Conservation (phyloP, 2,329 filamentous ascomycete species). For the Colletotrichum sp. region DNA sequence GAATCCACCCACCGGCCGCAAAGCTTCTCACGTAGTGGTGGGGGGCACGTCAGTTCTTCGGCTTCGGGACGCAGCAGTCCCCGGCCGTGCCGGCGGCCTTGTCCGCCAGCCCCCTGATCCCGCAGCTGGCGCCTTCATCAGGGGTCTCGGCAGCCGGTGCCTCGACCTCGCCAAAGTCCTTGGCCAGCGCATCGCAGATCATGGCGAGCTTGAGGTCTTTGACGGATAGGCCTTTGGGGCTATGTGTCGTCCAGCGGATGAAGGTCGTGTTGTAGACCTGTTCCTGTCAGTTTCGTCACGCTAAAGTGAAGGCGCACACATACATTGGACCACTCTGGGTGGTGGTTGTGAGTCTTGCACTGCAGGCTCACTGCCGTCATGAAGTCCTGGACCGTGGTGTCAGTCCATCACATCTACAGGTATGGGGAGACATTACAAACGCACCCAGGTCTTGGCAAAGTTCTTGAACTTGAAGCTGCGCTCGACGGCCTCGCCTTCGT, state of each 20-base stretch:
- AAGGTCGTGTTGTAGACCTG: constrained; percentile 74
- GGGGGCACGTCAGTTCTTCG: constrained; percentile 39
- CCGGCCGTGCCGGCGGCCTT: constrained; percentile 49
- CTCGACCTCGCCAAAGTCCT: constrained; percentile 59
- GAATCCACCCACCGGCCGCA: neutral
- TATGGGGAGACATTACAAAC: constrained; percentile 25
- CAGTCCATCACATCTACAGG: neutral
- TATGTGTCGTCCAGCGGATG: constrained; percentile 77
- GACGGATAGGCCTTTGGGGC: constrained; percentile 66
- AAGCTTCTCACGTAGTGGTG: neutral
- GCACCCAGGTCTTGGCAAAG: constrained; percentile 69
- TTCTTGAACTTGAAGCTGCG: constrained; percentile 68
- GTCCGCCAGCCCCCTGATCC: constrained; percentile 50
- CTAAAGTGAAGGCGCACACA: neutral
- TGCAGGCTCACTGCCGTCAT: constrained; percentile 75
- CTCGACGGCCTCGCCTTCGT: constrained; percentile 60
- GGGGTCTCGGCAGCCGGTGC: constrained; percentile 13
- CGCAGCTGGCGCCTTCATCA: constrained; percentile 33
- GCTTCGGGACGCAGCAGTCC: constrained; percentile 57
- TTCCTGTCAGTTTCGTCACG: neutral
- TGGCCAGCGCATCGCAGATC: constrained; percentile 65
- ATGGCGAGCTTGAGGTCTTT: constrained; percentile 68
- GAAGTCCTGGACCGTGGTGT: constrained; percentile 61
- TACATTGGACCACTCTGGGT: constrained; percentile 80
- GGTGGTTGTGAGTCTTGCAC: constrained; percentile 72